Percentiles rank a stretch among this genome's conserved stretches.
phyloP scores from a whole-genome alignment of 169 alveolate genomes.

The Eimeria necatrix region DNA sequence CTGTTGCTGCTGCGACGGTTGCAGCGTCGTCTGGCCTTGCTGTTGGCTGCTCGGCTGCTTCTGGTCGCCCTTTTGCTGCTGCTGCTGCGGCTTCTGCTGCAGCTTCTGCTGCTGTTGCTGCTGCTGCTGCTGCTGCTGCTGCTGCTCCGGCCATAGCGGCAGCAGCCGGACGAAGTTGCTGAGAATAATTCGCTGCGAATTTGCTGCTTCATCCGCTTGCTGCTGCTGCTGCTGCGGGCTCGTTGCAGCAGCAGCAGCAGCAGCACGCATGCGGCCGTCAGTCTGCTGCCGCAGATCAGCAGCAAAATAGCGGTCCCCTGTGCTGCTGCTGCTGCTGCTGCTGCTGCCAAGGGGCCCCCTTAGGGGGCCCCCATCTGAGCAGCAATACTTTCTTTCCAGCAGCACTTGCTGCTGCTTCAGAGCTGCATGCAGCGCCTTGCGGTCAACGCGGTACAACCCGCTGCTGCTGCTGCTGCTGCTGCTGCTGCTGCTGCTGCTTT shows the following conservation, averaged over 20 bases:
- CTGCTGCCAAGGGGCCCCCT: neutral
- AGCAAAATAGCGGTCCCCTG: slow-evolving; percentile 29
- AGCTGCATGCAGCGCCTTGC: slow-evolving; percentile 4
- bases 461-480: neutral
- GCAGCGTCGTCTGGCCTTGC: neutral
- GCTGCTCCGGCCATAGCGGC: neutral
- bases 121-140: no score
- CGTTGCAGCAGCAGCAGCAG: slow-evolving; percentile 9
- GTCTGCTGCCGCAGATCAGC: neutral
- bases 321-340: no score
- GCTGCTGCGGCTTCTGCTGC: neutral
- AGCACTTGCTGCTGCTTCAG: slow-evolving; percentile 23
- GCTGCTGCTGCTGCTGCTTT: slow-evolving; percentile 53
- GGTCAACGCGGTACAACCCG: neutral
- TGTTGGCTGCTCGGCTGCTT: slow-evolving; percentile 12
- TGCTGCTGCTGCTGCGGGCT: neutral
- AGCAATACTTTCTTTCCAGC: neutral
- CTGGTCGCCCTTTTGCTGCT: neutral
- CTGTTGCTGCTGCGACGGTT: neutral
- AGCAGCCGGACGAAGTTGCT: neutral
- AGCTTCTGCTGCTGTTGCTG: no score
- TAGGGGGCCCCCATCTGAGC: neutral
- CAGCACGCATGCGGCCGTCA: slow-evolving; percentile 43
- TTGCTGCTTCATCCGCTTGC: no score
- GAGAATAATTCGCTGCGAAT: no score